Evolutionary conservation across 495 filamentous ascomycete genomes (phyloP), one percentile per base, ranked within the genome.

Genomic region (Lophiostoma macrostomum): DNA sequence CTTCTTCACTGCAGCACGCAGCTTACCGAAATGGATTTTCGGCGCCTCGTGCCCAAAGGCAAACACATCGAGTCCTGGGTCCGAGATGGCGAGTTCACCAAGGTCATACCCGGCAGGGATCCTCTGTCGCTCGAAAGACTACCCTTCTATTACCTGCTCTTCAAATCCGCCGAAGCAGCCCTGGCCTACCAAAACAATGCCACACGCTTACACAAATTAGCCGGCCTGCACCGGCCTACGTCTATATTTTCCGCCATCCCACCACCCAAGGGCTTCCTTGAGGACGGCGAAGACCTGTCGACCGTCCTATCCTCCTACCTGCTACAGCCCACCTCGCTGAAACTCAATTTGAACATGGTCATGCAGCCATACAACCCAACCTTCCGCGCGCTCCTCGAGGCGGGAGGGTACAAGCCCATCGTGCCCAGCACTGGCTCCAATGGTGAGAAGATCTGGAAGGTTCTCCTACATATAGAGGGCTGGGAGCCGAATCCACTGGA

Each of bases 41-140:
- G 78, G 24, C 77, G 82, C 18, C 58, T 85, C 5, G 71, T 78
- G 7, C 72, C 71, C n/a, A 77, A 73, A 56, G 81, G 83, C 25
- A 63, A 71, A 22, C 82, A 86, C 57, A 77, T 88, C 43, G 76
- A 80, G 40, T 74, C 76, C 29, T 88, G 84, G 84, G 73, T 71
- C 7, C 58, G 67, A 10, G 64, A 67, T 2, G 74, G 74, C 30
- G 80, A 80, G 8, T 71, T 82, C 37, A 19, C 31, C 27, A 58
- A 60, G 61, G 65, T 73, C 37, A 73, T 82, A 32, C 82, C 77
- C 30, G 75, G 69, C 24, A 76, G 79, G 35, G 70, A 83, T 55
- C 70, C 71, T 0, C 51, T 64, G 39, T 82, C 80, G 10, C 72
- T 83, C 20, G 73, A 74, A 46, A 72, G 73, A 18, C 61, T 69